Evolutionary conservation across 352 stramenopile genomes (phyloP), one percentile per base, ranked within the genome.

Genomic region (Blastocystis sp.): DNA sequence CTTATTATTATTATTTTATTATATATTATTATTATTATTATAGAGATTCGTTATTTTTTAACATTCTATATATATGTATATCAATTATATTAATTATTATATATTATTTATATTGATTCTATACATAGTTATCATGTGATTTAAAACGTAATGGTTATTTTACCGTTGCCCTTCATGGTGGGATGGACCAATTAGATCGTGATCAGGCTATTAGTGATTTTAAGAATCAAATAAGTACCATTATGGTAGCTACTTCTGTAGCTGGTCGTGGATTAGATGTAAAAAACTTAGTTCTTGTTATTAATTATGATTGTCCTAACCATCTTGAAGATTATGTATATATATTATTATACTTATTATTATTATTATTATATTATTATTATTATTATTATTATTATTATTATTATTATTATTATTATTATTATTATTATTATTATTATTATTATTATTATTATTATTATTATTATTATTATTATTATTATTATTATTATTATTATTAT

Each of bases 231-330:
- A 75, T 85, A 37, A 73, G 80, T 24, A 89, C 81, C 24, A 52
- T 82, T 9, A 46, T 83, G 4, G 77, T 86, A 11, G 78, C 88
- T 24, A 96, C 91, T 6, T 86, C 77, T 31, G 90, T 98, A 34
- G 91, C 90, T 56, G 88, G 83, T 40, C 79, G 92, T 45, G 93
- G 93, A 55, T 77, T 99, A 34, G 91, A 99, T 67, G 91, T 99
- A 28, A 89, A 93, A 39, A 84, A 94, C 45, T 80, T 94, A 47
- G 75, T 86, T 31, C 87, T 93, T 64, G 92, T 99, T 27, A 91
- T 99, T 66, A 99, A 99, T 74, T 99, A 94, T 67, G 88, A 93
- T 43, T 92, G 83, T 43, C 92, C 92, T 0, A 98, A 98, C 68
- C 89, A 98, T 69, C 73, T 98, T 37, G 92, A 99, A 77, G 91